Base-by-base conservation (phyloP, 2,329 filamentous ascomycete genomes). In the Phoma sp. region DNA sequence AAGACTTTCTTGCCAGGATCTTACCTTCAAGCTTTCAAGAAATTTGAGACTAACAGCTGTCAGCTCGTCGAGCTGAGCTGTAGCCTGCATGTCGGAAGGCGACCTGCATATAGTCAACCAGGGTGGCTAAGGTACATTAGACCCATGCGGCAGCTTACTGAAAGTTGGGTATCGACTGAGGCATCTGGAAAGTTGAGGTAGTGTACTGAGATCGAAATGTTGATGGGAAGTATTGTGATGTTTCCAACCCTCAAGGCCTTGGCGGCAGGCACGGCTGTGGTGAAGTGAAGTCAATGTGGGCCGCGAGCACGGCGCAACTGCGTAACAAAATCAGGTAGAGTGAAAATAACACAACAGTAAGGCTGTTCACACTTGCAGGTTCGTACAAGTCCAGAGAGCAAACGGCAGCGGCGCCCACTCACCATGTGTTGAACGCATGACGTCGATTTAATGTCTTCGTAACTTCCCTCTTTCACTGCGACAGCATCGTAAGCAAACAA, bases 21-120 rank as follows among this genome's bases (percentile, higher is more conserved):
- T 20, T 56, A 68, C 68, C 47, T 64, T 65, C 12, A 64, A 38
- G 11, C 62, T 64, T 17, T 55, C 21, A 15, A 70, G 49, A 15
- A 71, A 68, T 6, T 20, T 49, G 28, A 59, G 26, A 25, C 62
- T 59, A 9, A 56, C 28, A n/a, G 23, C 29, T 30, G 7, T 34
- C 11, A 54, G 30, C n/a, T 34, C 49, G 6, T 32, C 37, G 17
- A 40, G 21, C 15, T 32, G 34, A 26, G 29, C 25, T 46, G 18
- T 40, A 25, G 34, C 32, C n/a, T 45, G 51, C 42, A 53, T 48
- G 15, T 43, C 28, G 11, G 38, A 32, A 43, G 46, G 45, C 45
- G 40, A 29, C 33, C 46, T 45, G 40, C 33, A 45, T 38, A 25
- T 23, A 25, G 34, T 54, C 23, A 54, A 26, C 18, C 14, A 32